Evolutionary conservation across 2,329 filamentous ascomycete species (phyloP).

Genomic region (Hypocrella siamensis): DNA sequence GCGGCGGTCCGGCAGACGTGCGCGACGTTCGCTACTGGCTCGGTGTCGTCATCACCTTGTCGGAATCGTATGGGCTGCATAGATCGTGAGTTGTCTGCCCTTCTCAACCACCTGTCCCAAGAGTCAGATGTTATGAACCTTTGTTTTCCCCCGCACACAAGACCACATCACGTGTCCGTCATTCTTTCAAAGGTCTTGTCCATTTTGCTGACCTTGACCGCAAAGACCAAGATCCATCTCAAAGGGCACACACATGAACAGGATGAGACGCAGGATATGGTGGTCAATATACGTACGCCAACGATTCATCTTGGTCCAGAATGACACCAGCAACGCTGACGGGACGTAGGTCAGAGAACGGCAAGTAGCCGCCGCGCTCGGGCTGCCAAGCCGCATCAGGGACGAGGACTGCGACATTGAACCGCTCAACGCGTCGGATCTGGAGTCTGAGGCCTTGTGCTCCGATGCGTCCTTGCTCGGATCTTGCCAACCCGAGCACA

Average conservation of each 20-base stretch:
- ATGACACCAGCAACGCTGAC: not conserved
- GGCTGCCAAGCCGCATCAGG: constrained; percentile 19
- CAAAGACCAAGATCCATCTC: constrained; percentile 12
- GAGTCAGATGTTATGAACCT: not conserved
- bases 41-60: constrained; percentile 32
- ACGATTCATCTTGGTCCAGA: not conserved
- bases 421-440: constrained; percentile 13
- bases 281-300: constrained; percentile 34
- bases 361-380: constrained; percentile 19
- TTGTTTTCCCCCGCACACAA: too few species aligned
- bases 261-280: constrained; percentile 31
- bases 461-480: constrained; percentile 12
- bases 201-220: too few species aligned
- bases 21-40: constrained; percentile 33
- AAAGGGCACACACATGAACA: constrained; percentile 11
- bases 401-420: constrained; percentile 24
- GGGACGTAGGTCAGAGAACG: constrained; percentile 17
- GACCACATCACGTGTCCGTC: too few species aligned
- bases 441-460: constrained; percentile 13
- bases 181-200: too few species aligned
- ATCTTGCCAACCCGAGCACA: constrained; percentile 15
- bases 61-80: constrained; percentile 31
- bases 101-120: not conserved
- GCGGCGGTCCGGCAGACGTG: constrained; percentile 30
- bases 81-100: constrained; percentile 13